Evolutionary conservation across 2,329 filamentous ascomycete genomes (phyloP), one percentile per base, ranked within the genome.

Genomic region (Diaporthe sp.): DNA sequence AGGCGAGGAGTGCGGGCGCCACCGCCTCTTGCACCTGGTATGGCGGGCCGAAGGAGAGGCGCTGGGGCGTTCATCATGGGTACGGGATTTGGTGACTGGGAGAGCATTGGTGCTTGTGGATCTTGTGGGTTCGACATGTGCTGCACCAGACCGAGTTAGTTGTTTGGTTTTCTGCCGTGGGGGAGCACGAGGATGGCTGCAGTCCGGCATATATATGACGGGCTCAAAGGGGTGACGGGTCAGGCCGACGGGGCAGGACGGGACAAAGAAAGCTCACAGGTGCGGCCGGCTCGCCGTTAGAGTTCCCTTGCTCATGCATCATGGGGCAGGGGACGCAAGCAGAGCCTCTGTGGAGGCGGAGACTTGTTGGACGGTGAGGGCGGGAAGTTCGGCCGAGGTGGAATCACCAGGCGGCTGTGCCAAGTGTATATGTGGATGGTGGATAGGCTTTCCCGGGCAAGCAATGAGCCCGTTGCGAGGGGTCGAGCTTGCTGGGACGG

Each of bases 41-140:
- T 92, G 77, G 95, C 95, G 73, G 95, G 94, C 77, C 95, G 93
- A 74, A 98, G 92, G 75, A 97, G 91, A 76, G 95, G 95, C 72
- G 93, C 94, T 71, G 94, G 92, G 67, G 76, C 44, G 75, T 94
- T 91, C 92, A 96, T 94, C 80, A 88, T 89, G 81, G 89, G 86
- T 72, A 86, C 84, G 44, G 81, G 84, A 75, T 79, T 84, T 82
- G 76, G 84, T 79, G 76, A 79, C 77, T 79, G 81, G 77, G 78
- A 75, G 57, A 61, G 68, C 76, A 77, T 74, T 44, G 72, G 49
- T n/a, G 39, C 55, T 53, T 73, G 70, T 7, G 46, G 55, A 12
- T 76, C 77, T 69, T 70, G 71, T 10, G 68, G 42, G 25, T 68
- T 74, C 37, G 73, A 57, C 28, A 72, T 72, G 55, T 77, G 71